Conservation (phyloP, 2,329 filamentous ascomycete genomes). For the Ophiostoma sp. region DNA sequence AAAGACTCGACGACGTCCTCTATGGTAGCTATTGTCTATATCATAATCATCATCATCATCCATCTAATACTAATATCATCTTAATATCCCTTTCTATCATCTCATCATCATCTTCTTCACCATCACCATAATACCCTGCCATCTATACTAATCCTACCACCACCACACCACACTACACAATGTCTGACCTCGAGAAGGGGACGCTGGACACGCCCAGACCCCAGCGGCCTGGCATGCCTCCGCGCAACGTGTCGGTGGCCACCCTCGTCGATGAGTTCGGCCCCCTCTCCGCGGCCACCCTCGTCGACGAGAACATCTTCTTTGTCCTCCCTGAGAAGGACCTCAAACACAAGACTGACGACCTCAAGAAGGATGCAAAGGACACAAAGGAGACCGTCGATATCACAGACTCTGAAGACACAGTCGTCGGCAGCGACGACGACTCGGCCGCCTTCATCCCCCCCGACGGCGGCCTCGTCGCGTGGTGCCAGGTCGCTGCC, state of each 20-base stretch:
- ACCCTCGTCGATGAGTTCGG: slow-evolving; percentile 8
- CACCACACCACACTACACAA: slow-evolving; percentile 12
- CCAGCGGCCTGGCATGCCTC: not conserved
- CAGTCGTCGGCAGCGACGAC: not conserved
- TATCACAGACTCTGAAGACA: slow-evolving; percentile 1
- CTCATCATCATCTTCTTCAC: not conserved
- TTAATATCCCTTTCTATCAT: slow-evolving; percentile 11
- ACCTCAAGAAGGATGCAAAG: not conserved
- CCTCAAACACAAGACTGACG: not conserved
- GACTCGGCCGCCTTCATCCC: slow-evolving; percentile 15
- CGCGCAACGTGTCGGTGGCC: slow-evolving; percentile 3
- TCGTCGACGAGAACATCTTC: slow-evolving; percentile 18
- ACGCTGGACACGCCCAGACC: not conserved
- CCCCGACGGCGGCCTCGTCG: slow-evolving; percentile 43
- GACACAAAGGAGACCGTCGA: not conserved
- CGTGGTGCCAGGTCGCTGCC: slow-evolving; percentile 48
- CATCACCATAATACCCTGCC: not conserved
- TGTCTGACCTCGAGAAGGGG: slow-evolving; percentile 4
- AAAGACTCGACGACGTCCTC: not conserved
- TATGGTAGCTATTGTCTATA: not conserved
- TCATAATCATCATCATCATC: not conserved
- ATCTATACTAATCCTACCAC: not conserved
- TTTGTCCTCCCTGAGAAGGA: not conserved
- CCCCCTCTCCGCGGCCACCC: slow-evolving; percentile 18
- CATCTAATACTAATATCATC: slow-evolving; percentile 8